Evolutionary conservation across 352 stramenopile species (phyloP).

Genomic region (Phytophthora boehmeriae): DNA sequence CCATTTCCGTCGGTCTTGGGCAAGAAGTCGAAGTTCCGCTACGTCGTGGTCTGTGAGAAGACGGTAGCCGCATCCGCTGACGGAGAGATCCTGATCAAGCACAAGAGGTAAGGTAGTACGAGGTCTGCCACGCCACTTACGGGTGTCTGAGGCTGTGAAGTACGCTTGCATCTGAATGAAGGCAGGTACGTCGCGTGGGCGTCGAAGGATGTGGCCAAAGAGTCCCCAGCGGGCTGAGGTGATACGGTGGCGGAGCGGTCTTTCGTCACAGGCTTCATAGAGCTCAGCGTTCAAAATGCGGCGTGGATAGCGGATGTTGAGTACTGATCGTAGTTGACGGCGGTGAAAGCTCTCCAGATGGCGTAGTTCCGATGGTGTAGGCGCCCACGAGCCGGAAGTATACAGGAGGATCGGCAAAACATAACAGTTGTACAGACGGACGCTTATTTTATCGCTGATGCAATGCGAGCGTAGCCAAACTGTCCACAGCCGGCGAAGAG

Average conservation of each 20-base stretch:
- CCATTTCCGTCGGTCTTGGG: background rate
- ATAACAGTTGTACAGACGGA: slow-evolving; percentile 17
- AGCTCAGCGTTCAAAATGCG: background rate
- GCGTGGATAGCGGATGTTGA: background rate
- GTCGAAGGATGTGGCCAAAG: slow-evolving; percentile 12
- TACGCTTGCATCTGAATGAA: slow-evolving; percentile 5
- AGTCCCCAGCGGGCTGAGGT: slow-evolving; percentile 2
- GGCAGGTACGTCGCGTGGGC: slow-evolving; percentile 3
- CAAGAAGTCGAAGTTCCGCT: slow-evolving; percentile 2
- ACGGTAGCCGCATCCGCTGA: slow-evolving; percentile 5
- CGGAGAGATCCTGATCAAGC: slow-evolving; percentile 1
- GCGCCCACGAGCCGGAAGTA: slow-evolving; percentile 2
- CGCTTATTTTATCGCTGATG: background rate
- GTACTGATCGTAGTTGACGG: background rate
- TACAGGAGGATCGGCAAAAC: slow-evolving; percentile 5
- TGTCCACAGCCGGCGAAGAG: slow-evolving; percentile 11
- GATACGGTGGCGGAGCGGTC: slow-evolving; percentile 6
- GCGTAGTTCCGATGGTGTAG: background rate
- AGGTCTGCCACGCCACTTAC: slow-evolving; percentile 3
- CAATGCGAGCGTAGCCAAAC: slow-evolving; percentile 3
- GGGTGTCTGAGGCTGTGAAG: background rate
- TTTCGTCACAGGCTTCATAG: slow-evolving; percentile 7
- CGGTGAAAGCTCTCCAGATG: slow-evolving; percentile 10
- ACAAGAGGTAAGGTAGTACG: slow-evolving; percentile 4
- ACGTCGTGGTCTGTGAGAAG: slow-evolving; percentile 1